Evolutionary conservation across 768 basidiomycete genomes (phyloP).

Genomic region (Roridomyces roridus): DNA sequence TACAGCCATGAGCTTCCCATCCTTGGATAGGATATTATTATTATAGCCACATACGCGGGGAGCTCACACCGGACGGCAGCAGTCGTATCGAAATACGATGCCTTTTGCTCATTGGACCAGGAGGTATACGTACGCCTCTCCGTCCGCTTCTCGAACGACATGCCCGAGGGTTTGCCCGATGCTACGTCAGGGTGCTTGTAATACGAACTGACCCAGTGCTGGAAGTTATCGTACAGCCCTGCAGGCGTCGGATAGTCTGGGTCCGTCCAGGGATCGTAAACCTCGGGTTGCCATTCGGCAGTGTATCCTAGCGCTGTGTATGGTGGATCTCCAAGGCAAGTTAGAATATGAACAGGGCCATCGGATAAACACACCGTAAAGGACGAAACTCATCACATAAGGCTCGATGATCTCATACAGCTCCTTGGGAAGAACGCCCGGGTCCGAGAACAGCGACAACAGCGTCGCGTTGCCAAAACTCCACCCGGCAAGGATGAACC

Average conservation of each 20-base stretch:
- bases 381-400: constrained; percentile 37
- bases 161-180: not conserved
- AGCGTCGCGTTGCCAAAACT: constrained; percentile 39
- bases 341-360: not conserved
- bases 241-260: constrained; percentile 28
- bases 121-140: not conserved
- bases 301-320: constrained; percentile 33
- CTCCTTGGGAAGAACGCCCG: constrained; percentile 26
- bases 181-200: constrained; percentile 28
- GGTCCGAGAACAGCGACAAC: constrained; percentile 36
- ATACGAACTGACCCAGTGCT: constrained; percentile 36
- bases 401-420: constrained; percentile 32
- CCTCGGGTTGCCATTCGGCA: constrained; percentile 24
- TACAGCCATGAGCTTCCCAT: too few species aligned
- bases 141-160: not conserved
- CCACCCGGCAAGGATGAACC: constrained; percentile 47
- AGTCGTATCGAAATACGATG: not conserved
- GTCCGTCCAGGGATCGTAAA: constrained; percentile 30
- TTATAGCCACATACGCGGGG: not conserved
- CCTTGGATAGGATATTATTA: not conserved
- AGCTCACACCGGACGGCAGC: not conserved
- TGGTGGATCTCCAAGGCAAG: constrained; percentile 38
- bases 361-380: constrained; percentile 35
- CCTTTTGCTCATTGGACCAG: not conserved
- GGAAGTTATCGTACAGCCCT: constrained; percentile 30